Base-by-base conservation (phyloP, 345 rosid species). In the Angophora floribunda region DNA sequence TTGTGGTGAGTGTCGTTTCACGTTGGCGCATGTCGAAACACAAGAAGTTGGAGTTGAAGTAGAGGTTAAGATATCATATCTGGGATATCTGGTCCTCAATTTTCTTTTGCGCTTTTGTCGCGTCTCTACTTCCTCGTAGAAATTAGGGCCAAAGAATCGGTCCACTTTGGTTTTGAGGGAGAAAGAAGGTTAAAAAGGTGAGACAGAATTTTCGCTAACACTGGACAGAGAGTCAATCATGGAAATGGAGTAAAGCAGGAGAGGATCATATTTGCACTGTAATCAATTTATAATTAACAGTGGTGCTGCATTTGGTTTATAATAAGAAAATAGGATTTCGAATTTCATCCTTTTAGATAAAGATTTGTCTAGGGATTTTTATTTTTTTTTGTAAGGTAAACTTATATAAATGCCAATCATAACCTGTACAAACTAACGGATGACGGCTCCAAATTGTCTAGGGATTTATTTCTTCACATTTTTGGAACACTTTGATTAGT, bases 211-310 rank as follows among this genome's bases (percentile, higher is more conserved):
- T 0, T n/a, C 0, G 36, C 36, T n/a, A 28, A 7, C 75, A 6
- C 1, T 6, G 19, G 3, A n/a, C n/a, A 57, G 70, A 28, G 70
- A 63, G 75, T 63, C 36, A 0, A 63, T 13, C 75, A 15, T 63
- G 4, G 41, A 6, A 63, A 30, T 63, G 1, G 36, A 63, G 10
- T 7, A 63, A 63, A n/a, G 75, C 19, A 63, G 75, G 75, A 13
- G 75, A 7, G 36, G n/a, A 63, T 63, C 41, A 1, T 0, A 0
- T 3, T 13, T 0, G 41, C 41, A n/a, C 41, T 36, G 4, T 36
- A 36, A 36, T 36, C 41, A 36, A 41, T 63, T 14, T 13, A n/a
- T 63, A 63, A n/a, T 63, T n/a, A 14, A 63, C 75, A 63, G 36
- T n/a, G 75, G 13, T n/a, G 41, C 41, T n/a, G 75, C 75, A 13